A percentile compares a stretch with the other conserved stretches of the same genome.
phyloP scores from a whole-genome alignment of 129 eudicot genomes.

The Flaveria bidentis region DNA sequence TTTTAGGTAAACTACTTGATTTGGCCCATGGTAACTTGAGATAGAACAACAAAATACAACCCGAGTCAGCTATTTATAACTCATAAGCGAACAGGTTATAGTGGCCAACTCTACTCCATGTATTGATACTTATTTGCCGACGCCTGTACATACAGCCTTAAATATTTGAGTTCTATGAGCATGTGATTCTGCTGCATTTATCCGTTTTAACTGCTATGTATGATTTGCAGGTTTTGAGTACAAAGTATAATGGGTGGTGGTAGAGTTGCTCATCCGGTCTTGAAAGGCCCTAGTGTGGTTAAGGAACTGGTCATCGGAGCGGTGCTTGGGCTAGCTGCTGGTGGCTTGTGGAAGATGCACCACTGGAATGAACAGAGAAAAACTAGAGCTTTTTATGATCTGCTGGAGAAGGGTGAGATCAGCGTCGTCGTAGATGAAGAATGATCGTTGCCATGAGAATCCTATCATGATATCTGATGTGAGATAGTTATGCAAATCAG shows the following conservation, averaged over 20 bases:
- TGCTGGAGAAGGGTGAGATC: slow-evolving; percentile 50
- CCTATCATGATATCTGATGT: slow-evolving; percentile 9
- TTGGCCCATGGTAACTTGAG: background rate
- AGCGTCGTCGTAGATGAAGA: slow-evolving; percentile 43
- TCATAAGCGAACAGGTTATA: background rate
- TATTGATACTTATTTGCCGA: background rate
- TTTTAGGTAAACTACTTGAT: background rate
- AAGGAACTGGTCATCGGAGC: slow-evolving; percentile 45
- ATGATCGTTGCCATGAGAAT: slow-evolving; percentile 20
- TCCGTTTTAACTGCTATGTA: background rate
- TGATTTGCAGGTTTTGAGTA: slow-evolving; percentile 20
- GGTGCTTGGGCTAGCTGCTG: slow-evolving; percentile 44
- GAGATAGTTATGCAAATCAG: slow-evolving; percentile 24
- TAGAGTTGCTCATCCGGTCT: slow-evolving; percentile 47
- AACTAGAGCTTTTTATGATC: slow-evolving; percentile 37
- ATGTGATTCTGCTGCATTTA: background rate
- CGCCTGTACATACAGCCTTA: background rate
- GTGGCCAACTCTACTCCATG: background rate
- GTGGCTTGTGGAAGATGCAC: slow-evolving; percentile 56
- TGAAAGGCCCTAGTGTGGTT: slow-evolving; percentile 51
- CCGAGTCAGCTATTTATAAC: background rate
- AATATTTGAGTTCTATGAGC: background rate
- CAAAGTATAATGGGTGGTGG: slow-evolving; percentile 39
- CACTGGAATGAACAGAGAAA: slow-evolving; percentile 52
- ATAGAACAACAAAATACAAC: background rate